These are phyloP conservation scores for Gyromitra esculenta DNA, from an alignment of 2,329 filamentous ascomycete genomes.

Conservation along the genomic window DNA sequence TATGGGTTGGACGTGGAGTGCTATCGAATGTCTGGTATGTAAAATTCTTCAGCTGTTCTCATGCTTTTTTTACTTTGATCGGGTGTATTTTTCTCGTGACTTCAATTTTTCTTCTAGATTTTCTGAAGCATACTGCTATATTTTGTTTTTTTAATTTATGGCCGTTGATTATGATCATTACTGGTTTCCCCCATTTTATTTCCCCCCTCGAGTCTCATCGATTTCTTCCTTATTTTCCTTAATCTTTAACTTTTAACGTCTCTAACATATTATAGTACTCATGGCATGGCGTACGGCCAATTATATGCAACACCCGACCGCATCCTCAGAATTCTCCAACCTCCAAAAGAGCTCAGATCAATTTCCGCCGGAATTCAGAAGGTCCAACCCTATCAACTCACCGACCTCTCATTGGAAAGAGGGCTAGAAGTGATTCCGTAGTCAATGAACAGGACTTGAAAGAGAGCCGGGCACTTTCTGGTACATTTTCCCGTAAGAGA, in stretches of 20 bases:
- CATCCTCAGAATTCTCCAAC: constrained; percentile 29
- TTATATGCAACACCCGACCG: constrained; percentile 2
- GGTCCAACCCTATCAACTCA: constrained; percentile 19
- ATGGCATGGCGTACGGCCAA: constrained; percentile 45
- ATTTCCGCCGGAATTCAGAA: constrained; percentile 40
- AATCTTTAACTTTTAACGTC: background rate
- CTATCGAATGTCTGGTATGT: constrained; percentile 54
- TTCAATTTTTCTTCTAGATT: constrained; percentile 18
- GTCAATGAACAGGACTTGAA: constrained; percentile 34
- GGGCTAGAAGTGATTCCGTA: constrained; percentile 46
- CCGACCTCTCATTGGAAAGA: constrained; percentile 47
- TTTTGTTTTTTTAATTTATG: background rate
- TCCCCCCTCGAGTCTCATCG: background rate
- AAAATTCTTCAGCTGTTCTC: constrained; percentile 1
- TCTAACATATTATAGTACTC: constrained; percentile 45
- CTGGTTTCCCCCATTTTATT: background rate
- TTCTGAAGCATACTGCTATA: background rate
- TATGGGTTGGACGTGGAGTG: constrained; percentile 55
- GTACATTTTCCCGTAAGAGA: constrained; percentile 47
- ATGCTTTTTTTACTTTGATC: background rate
- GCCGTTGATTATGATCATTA: background rate
- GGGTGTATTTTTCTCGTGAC: background rate
- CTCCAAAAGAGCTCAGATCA: constrained; percentile 26
- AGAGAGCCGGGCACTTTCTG: constrained; percentile 36
- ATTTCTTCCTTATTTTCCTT: background rate